A percentile compares a stretch with the other conserved stretches of the same genome.
Evolutionary conservation across 2,329 filamentous ascomycete species (phyloP).

Genomic region (Fusarium floridanum): DNA sequence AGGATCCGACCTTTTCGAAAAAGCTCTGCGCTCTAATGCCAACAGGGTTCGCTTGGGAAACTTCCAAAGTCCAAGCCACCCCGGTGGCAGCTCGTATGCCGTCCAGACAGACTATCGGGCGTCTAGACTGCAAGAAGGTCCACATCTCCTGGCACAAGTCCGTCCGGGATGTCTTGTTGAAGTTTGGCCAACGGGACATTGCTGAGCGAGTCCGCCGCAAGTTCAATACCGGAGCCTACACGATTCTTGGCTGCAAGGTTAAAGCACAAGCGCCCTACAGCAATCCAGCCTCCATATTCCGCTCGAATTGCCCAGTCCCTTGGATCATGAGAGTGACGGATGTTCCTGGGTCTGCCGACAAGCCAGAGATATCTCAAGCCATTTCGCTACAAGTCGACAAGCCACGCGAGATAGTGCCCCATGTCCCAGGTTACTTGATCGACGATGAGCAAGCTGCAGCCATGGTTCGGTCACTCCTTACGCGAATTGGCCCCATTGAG

Average conservation of each 20-base stretch:
- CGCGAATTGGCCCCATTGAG: constrained; percentile 50
- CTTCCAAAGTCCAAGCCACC: background rate
- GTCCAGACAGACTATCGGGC: constrained; percentile 41
- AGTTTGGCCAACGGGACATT: constrained; percentile 39
- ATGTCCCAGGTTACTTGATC: background rate
- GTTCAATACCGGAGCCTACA: constrained; percentile 44
- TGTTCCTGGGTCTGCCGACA: background rate
- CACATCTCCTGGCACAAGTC: constrained; percentile 54
- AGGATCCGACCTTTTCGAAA: constrained; percentile 24
- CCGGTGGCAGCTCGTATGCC: constrained; percentile 35
- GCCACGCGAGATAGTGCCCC: background rate
- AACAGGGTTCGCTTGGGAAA: background rate
- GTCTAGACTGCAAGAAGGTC: constrained; percentile 52
- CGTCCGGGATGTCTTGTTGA: constrained; percentile 45
- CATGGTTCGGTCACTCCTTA: constrained; percentile 48
- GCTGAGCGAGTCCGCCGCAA: constrained; percentile 41
- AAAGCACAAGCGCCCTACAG: background rate
- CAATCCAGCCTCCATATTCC: background rate
- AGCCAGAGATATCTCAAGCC: background rate
- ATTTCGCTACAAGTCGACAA: background rate
- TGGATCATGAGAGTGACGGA: background rate
- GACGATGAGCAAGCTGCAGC: constrained; percentile 39
- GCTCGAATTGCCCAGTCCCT: background rate
- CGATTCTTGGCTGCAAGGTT: constrained; percentile 36
- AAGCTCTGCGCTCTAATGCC: background rate